Conservation (phyloP, 371 early-diverging fungal genomes). For the Mucor piriformis region DNA sequence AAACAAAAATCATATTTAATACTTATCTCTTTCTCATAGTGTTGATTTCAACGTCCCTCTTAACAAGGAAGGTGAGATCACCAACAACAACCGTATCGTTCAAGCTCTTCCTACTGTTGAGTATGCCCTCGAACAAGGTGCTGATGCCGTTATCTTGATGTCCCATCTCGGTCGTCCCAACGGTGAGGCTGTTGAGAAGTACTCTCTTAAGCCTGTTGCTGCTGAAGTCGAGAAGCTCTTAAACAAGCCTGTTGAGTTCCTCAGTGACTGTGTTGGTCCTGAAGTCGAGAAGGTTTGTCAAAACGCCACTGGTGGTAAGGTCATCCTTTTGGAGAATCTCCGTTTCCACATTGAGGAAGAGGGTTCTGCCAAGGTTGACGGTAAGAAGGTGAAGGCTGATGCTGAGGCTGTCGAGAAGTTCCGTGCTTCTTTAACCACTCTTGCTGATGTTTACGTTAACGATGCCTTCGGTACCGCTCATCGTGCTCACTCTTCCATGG, state of each 20-base stretch:
- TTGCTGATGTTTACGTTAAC: slow-evolving; percentile 98
- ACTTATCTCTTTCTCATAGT: slow-evolving; percentile 41
- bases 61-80: slow-evolving; percentile 81
- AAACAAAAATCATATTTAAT: background rate
- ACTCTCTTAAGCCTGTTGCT: slow-evolving; percentile 93
- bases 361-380: slow-evolving; percentile 89
- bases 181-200: slow-evolving; percentile 86
- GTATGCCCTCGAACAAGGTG: slow-evolving; percentile 86
- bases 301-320: slow-evolving; percentile 76
- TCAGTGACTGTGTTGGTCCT: slow-evolving; percentile 92
- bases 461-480: slow-evolving; percentile 99
- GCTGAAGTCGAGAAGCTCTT: slow-evolving; percentile 86
- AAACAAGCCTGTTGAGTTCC: slow-evolving; percentile 85
- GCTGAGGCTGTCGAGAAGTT: slow-evolving; percentile 75
- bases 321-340: slow-evolving; percentile 97
- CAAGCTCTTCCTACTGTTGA: slow-evolving; percentile 97
- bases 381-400: slow-evolving; percentile 90
- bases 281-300: slow-evolving; percentile 86
- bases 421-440: slow-evolving; percentile 88
- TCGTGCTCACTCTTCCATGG: slow-evolving; percentile 96
- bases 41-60: slow-evolving; percentile 99
- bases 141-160: slow-evolving; percentile 92
- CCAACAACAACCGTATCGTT: slow-evolving; percentile 96
- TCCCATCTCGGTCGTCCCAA: slow-evolving; percentile 99
- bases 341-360: slow-evolving; percentile 99